Conservation (phyloP, 2,329 filamentous ascomycete species). For the Hypoxylon sp. region DNA sequence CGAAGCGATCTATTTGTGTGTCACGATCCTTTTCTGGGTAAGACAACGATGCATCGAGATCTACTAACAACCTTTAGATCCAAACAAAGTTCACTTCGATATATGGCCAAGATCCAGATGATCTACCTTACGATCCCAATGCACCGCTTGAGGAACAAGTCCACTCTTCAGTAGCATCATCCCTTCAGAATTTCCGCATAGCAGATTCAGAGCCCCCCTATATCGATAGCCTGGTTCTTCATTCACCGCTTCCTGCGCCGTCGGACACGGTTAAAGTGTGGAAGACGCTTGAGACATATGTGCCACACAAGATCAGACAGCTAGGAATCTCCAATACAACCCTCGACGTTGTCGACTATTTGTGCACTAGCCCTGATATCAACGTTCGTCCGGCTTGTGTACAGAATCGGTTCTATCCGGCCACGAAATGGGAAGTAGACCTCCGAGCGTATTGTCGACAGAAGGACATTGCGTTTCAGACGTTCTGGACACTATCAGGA, state of each 20-base stretch:
- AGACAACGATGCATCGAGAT: conserved; percentile 1
- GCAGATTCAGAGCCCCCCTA: conserved; percentile 46
- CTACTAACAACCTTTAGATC: conserved; percentile 55
- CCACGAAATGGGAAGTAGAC: conserved; percentile 65
- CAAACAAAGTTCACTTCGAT: conserved; percentile 85
- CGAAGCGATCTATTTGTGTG: conserved; percentile 71
- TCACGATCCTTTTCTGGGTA: conserved; percentile 15
- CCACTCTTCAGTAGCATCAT: conserved; percentile 71
- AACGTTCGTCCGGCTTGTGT: conserved; percentile 63
- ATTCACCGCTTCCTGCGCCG: conserved; percentile 62
- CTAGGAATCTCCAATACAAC: conserved; percentile 81
- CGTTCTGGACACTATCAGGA: conserved; percentile 63
- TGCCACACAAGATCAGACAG: conserved; percentile 69
- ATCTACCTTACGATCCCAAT: conserved; percentile 69
- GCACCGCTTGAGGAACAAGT: conserved; percentile 71
- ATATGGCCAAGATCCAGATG: conserved; percentile 65
- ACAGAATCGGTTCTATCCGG: conserved; percentile 77
- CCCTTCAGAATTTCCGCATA: conserved; percentile 66
- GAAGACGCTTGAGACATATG: conserved; percentile 70
- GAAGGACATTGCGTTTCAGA: conserved; percentile 57
- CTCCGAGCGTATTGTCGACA: conserved; percentile 63
- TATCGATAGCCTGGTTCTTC: conserved; percentile 79
- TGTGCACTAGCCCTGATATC: conserved; percentile 51
- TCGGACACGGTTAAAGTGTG: conserved; percentile 69
- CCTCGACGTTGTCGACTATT: conserved; percentile 61